A percentile compares a stretch with the other conserved stretches of the same genome.
Evolutionary conservation across 352 stramenopile genomes (phyloP).

Genomic region (Pythium myriotylum): DNA sequence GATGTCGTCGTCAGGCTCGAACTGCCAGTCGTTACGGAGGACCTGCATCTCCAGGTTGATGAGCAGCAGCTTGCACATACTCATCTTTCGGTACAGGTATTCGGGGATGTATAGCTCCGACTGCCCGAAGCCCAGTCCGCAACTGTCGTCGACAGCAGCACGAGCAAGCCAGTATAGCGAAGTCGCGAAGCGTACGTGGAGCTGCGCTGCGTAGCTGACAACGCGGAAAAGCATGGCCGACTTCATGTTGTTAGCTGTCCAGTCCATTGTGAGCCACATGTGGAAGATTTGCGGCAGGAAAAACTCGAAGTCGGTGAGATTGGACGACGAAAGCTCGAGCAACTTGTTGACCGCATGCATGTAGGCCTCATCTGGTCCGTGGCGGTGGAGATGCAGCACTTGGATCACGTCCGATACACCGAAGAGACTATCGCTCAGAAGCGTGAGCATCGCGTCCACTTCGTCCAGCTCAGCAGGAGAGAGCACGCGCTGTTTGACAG

Average conservation of each 20-base stretch:
- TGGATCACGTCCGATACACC: slow-evolving; percentile 83
- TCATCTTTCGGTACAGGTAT: slow-evolving; percentile 80
- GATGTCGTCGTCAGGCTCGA: slow-evolving; percentile 64
- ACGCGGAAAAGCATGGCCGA: slow-evolving; percentile 73
- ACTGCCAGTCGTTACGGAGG: slow-evolving; percentile 56
- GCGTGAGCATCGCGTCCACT: slow-evolving; percentile 48
- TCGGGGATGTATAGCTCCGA: slow-evolving; percentile 74
- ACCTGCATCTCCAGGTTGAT: slow-evolving; percentile 87
- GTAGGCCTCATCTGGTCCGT: slow-evolving; percentile 78
- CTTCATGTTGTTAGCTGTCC: slow-evolving; percentile 74
- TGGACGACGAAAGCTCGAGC: slow-evolving; percentile 58
- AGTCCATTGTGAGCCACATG: slow-evolving; percentile 83
- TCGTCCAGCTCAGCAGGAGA: slow-evolving; percentile 64
- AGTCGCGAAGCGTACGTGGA: slow-evolving; percentile 80
- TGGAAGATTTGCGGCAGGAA: slow-evolving; percentile 86
- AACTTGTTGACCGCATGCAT: slow-evolving; percentile 70
- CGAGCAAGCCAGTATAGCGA: slow-evolving; percentile 81
- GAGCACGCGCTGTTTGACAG: slow-evolving; percentile 36
- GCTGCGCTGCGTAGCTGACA: slow-evolving; percentile 66
- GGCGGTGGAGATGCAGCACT: slow-evolving; percentile 78
- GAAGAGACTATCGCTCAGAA: slow-evolving; percentile 59
- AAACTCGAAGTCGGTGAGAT: slow-evolving; percentile 83
- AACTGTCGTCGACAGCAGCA: slow-evolving; percentile 77
- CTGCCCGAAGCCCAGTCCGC: slow-evolving; percentile 80
- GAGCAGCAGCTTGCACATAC: slow-evolving; percentile 80